A percentile compares a stretch with the other conserved stretches of the same genome.
Evolutionary conservation across 805 yeast genomes (phyloP).

Genomic region (Metschnikowia dekortorum): DNA sequence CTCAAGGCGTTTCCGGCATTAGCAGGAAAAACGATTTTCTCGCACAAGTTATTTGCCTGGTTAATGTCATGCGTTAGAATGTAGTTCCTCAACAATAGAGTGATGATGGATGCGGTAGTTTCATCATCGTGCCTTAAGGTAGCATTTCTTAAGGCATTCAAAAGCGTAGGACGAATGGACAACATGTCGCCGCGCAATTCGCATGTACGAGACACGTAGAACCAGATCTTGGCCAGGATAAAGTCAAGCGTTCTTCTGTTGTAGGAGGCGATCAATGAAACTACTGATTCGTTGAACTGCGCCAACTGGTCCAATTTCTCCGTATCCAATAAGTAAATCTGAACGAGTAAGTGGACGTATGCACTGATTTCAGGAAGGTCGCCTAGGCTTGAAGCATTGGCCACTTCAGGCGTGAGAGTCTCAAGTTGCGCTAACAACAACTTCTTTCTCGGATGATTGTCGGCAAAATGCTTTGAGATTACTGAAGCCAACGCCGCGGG

Average conservation of each 20-base stretch:
- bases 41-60: conserved; percentile 84
- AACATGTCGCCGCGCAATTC: conserved; percentile 55
- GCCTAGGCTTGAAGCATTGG: conserved; percentile 14
- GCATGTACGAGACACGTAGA: conserved; percentile 68
- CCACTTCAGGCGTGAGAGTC: conserved; percentile 27
- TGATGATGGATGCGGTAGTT: conserved; percentile 81
- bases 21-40: conserved; percentile 84
- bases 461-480: conserved; percentile 54
- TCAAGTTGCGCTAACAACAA: conserved; percentile 27
- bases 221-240: conserved; percentile 89
- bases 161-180: conserved; percentile 64
- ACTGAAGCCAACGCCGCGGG: conserved; percentile 49
- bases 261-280: conserved; percentile 54
- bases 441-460: conserved; percentile 37
- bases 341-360: conserved; percentile 73
- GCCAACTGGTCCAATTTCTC: conserved; percentile 47
- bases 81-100: conserved; percentile 80
- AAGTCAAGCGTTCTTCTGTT: conserved; percentile 83
- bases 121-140: conserved; percentile 89
- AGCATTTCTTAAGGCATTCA: conserved; percentile 77
- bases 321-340: conserved; percentile 67
- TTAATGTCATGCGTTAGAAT: conserved; percentile 72
- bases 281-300: conserved; percentile 48
- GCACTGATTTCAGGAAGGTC: conserved; percentile 76
- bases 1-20: conserved; percentile 81